Percentiles rank a stretch among this genome's conserved stretches.
Evolutionary conservation across 192 early-diverging fungal genomes (phyloP).

Genomic region (Linnemannia hyalina): DNA sequence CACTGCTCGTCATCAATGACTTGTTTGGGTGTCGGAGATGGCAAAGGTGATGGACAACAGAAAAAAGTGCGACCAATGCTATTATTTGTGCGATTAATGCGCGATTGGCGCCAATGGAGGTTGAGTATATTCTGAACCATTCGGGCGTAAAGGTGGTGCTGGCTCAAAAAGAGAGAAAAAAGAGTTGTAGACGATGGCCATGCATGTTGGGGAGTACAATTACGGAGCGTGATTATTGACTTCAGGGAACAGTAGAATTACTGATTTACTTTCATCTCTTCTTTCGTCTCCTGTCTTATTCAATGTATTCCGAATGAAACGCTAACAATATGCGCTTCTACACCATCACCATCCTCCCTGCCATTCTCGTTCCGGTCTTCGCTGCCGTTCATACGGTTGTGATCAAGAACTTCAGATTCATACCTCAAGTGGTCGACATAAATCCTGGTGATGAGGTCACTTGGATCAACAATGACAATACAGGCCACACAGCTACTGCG

Average conservation of each 20-base stretch:
- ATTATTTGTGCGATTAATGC: conserved; percentile 71
- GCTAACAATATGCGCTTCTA: not conserved
- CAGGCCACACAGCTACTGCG: not conserved
- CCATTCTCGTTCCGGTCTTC: conserved; percentile 7
- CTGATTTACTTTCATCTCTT: too few species aligned
- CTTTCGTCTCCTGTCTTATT: too few species aligned
- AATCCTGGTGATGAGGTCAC: not conserved
- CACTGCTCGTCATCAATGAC: too few species aligned
- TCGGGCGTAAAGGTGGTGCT: conserved; percentile 64
- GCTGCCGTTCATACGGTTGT: conserved; percentile 4
- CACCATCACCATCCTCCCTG: not conserved
- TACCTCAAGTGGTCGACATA: not conserved
- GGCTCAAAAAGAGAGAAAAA: too few species aligned
- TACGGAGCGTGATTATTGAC: too few species aligned
- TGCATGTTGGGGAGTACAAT: too few species aligned
- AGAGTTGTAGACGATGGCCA: too few species aligned
- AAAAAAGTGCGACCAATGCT: conserved; percentile 61
- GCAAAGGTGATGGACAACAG: too few species aligned
- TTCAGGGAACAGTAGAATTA: too few species aligned
- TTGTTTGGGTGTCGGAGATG: too few species aligned
- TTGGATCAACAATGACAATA: not conserved
- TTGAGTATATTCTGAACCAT: conserved; percentile 69
- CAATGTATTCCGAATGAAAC: too few species aligned
- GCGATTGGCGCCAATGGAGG: conserved; percentile 62
- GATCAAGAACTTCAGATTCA: not conserved